Base-by-base conservation (phyloP, 2,329 filamentous ascomycete genomes). In the Ophiocordyceps camponoti-rufipedis region DNA sequence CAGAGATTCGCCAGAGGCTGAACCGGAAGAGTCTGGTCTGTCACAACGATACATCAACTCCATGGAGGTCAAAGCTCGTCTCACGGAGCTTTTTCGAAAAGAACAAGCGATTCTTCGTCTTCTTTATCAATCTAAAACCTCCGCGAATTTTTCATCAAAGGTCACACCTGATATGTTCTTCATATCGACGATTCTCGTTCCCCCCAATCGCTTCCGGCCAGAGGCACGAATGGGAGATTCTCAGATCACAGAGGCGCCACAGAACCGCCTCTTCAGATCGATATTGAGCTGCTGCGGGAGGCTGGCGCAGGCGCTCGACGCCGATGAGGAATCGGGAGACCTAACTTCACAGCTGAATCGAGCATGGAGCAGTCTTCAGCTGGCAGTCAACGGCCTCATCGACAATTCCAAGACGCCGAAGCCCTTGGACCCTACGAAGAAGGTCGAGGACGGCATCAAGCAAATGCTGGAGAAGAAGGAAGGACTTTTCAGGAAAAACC, bases 391-490 rank as follows among this genome's bases (percentile, higher is more conserved):
- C 59, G 80, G 84, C n/a, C 68, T 98, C 45, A 86, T 96, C 52
- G 91, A 98, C 61, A 78, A 82, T 51, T 83, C 88, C 56, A 81
- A 88, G 50, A 94, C 91, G 55, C 85, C 87, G 2, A 71, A 86
- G 4, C 80, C 83, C 51, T 86, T 86, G 44, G 71, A 78, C 16
- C 85, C 86, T 28, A 85, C 80, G 13, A 80, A 82, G 55, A 74
- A 80, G 46, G 82, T 85, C 45, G 85, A 93, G 49, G 88, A 94
- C 51, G 91, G 93, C 54, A 94, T 98, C 66, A 98, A 98, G 66
- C 91, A 98, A 59, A 83, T 88, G 58, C 72, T 98, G 28, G 91
- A 98, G 65, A 98, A 98, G 71, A 98, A 98, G 65, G 93, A 98
- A 58, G 91, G 91, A 52, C 72, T 98, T 29, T 98, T 98, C 70